phyloP scores from a whole-genome alignment of 164 flowering plant species.

The Hamamelis virginiana region DNA sequence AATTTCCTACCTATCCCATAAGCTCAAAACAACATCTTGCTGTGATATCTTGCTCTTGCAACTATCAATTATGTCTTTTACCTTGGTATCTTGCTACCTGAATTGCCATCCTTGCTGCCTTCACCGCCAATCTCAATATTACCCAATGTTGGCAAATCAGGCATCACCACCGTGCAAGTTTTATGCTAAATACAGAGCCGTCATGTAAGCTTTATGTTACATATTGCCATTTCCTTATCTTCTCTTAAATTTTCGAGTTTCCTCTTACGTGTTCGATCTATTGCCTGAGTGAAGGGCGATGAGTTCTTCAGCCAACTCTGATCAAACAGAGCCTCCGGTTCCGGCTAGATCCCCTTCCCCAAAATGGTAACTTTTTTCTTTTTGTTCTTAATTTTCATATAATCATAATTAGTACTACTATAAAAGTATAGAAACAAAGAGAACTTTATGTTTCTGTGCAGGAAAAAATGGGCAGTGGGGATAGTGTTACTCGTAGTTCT shows the following conservation, averaged over 20 bases:
- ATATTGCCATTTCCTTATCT: background rate
- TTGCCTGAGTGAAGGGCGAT: background rate
- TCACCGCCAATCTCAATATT: no score
- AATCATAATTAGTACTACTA: background rate
- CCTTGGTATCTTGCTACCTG: no score
- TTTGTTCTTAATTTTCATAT: background rate
- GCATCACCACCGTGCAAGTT: no score
- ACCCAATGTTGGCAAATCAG: no score
- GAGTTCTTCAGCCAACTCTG: background rate
- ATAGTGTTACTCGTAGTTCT: background rate
- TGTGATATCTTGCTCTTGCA: no score
- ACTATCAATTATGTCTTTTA: no score
- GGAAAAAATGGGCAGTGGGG: constrained; percentile 12
- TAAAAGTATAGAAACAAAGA: no score
- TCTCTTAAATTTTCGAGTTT: background rate
- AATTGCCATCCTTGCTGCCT: no score
- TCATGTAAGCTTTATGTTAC: no score
- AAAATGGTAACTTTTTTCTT: background rate
- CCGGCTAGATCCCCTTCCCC: background rate
- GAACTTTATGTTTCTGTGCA: background rate
- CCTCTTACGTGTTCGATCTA: background rate
- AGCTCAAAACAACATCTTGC: no score
- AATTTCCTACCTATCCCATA: no score
- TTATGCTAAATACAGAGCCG: no score
- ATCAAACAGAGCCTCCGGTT: background rate